Conservation (phyloP, 441 rosid genomes). For the Populus hybrid region DNA sequence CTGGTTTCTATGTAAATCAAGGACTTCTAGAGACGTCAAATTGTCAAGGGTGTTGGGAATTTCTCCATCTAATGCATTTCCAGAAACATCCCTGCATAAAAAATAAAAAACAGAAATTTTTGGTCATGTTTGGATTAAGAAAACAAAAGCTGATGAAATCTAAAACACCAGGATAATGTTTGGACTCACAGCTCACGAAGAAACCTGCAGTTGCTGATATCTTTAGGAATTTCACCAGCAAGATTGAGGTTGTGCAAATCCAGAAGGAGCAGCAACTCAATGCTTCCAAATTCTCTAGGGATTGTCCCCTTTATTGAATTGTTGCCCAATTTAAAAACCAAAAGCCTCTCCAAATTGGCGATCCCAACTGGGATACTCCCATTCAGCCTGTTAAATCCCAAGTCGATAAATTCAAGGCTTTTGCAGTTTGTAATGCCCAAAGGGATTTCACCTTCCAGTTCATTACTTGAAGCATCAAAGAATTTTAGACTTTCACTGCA, state of each 20-base stretch:
- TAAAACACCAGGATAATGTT: slow-evolving; percentile 13
- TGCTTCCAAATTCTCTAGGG: slow-evolving; percentile 55
- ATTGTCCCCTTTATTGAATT: slow-evolving; percentile 64
- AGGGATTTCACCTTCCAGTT: slow-evolving; percentile 58
- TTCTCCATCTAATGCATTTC: slow-evolving; percentile 66
- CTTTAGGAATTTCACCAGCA: slow-evolving; percentile 55
- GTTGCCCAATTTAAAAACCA: slow-evolving; percentile 65
- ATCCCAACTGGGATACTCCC: slow-evolving; percentile 65
- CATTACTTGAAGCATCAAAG: slow-evolving; percentile 79
- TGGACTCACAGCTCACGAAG: slow-evolving; percentile 83
- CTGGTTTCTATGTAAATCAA: slow-evolving; percentile 65
- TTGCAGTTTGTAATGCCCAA: slow-evolving; percentile 55
- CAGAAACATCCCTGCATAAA: slow-evolving; percentile 84
- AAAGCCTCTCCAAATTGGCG: slow-evolving; percentile 48
- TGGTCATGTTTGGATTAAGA: slow-evolving; percentile 21
- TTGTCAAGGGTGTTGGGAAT: slow-evolving; percentile 61
- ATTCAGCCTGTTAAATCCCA: slow-evolving; percentile 67
- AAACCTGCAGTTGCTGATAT: slow-evolving; percentile 63
- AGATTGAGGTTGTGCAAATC: slow-evolving; percentile 79
- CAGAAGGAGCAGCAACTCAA: slow-evolving; percentile 66
- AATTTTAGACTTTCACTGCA: slow-evolving; percentile 60
- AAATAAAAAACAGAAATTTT: slow-evolving; percentile 12
- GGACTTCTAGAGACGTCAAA: slow-evolving; percentile 66
- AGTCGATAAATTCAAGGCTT: slow-evolving; percentile 68
- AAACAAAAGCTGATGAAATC: slow-evolving; percentile 22